phyloP scores from a whole-genome alignment of 345 rosid species.

The Populus pruinosa region DNA sequence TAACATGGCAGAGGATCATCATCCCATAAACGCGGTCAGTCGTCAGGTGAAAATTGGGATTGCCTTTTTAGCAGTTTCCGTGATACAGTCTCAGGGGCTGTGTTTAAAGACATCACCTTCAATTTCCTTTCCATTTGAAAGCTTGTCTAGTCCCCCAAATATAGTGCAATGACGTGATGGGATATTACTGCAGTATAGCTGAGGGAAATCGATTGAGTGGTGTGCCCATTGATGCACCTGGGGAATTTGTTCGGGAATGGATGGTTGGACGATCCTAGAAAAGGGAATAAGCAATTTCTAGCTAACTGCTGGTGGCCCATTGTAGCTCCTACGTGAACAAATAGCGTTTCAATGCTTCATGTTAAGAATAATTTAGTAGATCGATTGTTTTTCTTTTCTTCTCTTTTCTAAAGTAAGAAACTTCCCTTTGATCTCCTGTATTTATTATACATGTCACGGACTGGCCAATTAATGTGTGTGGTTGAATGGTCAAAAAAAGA shows the following conservation, averaged over 20 bases:
- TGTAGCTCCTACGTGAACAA: not conserved
- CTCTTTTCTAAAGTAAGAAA: not conserved
- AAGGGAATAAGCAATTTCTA: not conserved
- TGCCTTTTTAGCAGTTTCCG: not conserved
- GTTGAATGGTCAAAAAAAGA: not conserved
- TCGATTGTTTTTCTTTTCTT: not conserved
- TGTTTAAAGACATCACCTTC: not conserved
- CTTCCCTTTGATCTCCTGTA: not conserved
- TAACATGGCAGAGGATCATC: not conserved
- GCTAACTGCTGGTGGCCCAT: not conserved
- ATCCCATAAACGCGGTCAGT: not conserved
- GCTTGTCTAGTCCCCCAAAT: not conserved
- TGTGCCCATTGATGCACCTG: not conserved
- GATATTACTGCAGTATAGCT: not conserved
- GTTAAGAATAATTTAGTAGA: too few species aligned
- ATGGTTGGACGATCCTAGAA: not conserved
- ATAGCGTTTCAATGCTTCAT: not conserved
- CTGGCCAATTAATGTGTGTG: not conserved
- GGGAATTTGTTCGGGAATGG: slow-evolving; percentile 1
- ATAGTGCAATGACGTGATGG: not conserved
- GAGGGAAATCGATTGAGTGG: not conserved
- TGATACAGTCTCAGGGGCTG: not conserved
- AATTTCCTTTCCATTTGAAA: not conserved
- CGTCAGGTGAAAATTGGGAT: not conserved
- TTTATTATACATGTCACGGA: not conserved